Evolutionary conservation across 2,329 filamentous ascomycete genomes (phyloP).

Genomic region (Botrytis galanthina): DNA sequence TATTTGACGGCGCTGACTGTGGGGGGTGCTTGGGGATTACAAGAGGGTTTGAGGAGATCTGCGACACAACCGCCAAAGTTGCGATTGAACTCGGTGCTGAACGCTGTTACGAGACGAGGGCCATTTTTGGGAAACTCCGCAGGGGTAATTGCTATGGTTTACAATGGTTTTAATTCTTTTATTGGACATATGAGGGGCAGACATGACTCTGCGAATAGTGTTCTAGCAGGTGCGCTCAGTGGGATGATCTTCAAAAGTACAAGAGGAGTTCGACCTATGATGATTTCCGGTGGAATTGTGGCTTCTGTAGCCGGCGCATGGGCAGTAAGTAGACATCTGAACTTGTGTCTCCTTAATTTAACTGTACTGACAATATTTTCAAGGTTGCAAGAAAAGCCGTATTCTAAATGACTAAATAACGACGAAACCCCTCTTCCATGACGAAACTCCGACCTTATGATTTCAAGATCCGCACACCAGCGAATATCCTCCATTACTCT

Average conservation of each 20-base stretch:
- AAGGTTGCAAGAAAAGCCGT: slow-evolving; percentile 52
- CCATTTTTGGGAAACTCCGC: slow-evolving; percentile 96
- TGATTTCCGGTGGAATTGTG: slow-evolving; percentile 89
- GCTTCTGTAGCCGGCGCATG: slow-evolving; percentile 81
- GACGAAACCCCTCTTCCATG: not conserved
- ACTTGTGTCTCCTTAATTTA: not conserved
- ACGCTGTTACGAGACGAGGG: slow-evolving; percentile 87
- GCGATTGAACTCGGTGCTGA: slow-evolving; percentile 89
- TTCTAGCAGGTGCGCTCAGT: slow-evolving; percentile 79
- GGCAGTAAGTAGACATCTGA: slow-evolving; percentile 65
- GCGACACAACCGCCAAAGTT: slow-evolving; percentile 79
- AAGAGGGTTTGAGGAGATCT: slow-evolving; percentile 82
- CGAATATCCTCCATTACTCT: slow-evolving; percentile 13
- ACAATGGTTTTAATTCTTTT: slow-evolving; percentile 88
- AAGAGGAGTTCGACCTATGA: slow-evolving; percentile 82
- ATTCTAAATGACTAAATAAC: slow-evolving; percentile 40
- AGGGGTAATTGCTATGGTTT: slow-evolving; percentile 91
- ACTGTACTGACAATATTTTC: slow-evolving; percentile 26
- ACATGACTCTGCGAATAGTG: slow-evolving; percentile 87
- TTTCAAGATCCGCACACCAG: slow-evolving; percentile 12
- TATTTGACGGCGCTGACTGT: slow-evolving; percentile 84
- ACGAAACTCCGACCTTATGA: slow-evolving; percentile 15
- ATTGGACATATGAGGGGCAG: slow-evolving; percentile 77
- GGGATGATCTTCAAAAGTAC: slow-evolving; percentile 98
- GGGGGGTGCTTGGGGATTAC: slow-evolving; percentile 88